Evolutionary conservation across 768 basidiomycete genomes (phyloP), one percentile per base, ranked within the genome.

Genomic region (Pleurotus djamor): DNA sequence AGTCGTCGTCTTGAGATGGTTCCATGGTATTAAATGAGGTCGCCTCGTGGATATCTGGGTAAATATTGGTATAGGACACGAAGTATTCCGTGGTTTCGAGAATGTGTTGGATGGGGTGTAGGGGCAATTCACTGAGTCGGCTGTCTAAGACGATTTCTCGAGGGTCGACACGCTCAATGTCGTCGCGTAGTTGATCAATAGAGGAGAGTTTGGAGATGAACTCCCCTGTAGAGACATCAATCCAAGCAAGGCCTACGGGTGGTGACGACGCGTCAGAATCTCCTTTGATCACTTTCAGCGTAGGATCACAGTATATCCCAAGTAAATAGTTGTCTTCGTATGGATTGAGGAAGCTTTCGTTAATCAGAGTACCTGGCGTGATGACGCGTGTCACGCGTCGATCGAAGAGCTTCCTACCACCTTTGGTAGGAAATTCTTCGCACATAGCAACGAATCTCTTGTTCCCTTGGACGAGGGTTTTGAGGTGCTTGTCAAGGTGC

Each of bases 171-270:
- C 94, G 84, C 6, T 86, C 86, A 28, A 98, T 76, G 61, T 96
- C 91, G 66, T 97, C 94, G 57, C 85, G 83, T 34, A 98, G 72
- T 43, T 69, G 75, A 21, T 84, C 83, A 13, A 79, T 50, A 2
- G 76, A 71, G 9, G 83, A 79, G 5, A 72, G 69, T 63, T 91
- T 91, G 9, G 91, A 88, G 71, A 91, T 94, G 71, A 96, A 93
- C 67, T 96, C 95, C 60, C 94, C 93, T 0, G 95, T 97, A 12
- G 96, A 95, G 14, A 97, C 84, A 68, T 98, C 96, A 28, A 92
- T 94, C 89, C 95, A 98, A 5, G 95, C 94, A 43, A 98, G 75
- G 1, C 92, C 93, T n/a, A 85, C 60, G 6, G 69, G 55, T 32
- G 57, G n/a, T 10, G 38, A 59, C 43, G 41, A 10, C 54, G 5